A percentile compares a stretch with the other conserved stretches of the same genome.
These are phyloP conservation scores for Fusarium bactridioides DNA, from an alignment of 2,329 filamentous ascomycete genomes.

Conservation along the genomic window DNA sequence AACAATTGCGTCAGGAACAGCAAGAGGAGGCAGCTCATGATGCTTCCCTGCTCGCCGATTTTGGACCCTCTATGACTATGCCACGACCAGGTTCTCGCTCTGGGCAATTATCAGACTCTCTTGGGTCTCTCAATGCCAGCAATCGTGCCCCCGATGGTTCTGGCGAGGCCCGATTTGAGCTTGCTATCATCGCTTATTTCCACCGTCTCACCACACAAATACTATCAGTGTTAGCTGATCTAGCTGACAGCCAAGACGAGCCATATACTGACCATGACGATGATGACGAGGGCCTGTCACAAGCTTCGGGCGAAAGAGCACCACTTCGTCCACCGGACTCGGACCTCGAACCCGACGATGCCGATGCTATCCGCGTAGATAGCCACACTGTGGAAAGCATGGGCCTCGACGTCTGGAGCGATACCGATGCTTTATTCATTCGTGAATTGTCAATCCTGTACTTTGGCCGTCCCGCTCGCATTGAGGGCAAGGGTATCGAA, in stretches of 20 bases:
- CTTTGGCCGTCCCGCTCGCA: constrained; percentile 68
- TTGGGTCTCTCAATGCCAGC: constrained; percentile 52
- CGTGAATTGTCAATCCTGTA: constrained; percentile 68
- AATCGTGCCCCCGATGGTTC: constrained; percentile 46
- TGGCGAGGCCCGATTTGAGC: constrained; percentile 64
- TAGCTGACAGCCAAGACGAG: constrained; percentile 62
- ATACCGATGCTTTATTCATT: constrained; percentile 73
- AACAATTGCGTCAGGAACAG: constrained; percentile 69
- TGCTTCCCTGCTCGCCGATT: constrained; percentile 62
- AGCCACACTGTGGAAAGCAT: constrained; percentile 73
- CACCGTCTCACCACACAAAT: constrained; percentile 76
- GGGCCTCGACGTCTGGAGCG: constrained; percentile 82
- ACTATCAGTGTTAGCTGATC: constrained; percentile 67
- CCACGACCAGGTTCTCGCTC: constrained; percentile 44
- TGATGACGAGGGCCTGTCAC: constrained; percentile 49
- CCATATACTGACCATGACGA: constrained; percentile 46
- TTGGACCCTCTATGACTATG: constrained; percentile 50
- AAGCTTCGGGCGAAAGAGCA: constrained; percentile 41
- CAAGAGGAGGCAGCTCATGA: constrained; percentile 66
- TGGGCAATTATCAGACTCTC: constrained; percentile 52
- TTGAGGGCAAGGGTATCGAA: constrained; percentile 74
- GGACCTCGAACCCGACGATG: constrained; percentile 45
- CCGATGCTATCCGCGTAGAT: constrained; percentile 61
- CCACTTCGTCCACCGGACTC: constrained; percentile 35
- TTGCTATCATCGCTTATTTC: constrained; percentile 82